These are phyloP conservation scores for Tetragonia tetragonoides DNA, from an alignment of 148 eudicot genomes.

Conservation along the genomic window DNA sequence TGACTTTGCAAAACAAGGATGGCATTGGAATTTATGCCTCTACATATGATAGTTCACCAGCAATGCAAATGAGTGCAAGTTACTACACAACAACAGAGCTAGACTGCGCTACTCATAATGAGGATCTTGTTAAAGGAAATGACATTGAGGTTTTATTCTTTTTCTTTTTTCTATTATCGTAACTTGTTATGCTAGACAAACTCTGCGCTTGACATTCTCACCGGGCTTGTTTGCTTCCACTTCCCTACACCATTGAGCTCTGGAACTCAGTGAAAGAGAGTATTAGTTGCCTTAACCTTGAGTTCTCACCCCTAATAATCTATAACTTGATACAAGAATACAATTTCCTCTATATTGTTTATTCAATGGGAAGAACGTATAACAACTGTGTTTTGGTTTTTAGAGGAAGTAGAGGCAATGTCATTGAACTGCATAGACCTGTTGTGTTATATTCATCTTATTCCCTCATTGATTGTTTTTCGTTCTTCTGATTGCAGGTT, in stretches of 20 bases:
- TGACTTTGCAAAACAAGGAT: constrained; percentile 57
- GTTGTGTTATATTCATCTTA: neutral
- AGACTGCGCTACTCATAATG: constrained; percentile 74
- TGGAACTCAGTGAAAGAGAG: neutral
- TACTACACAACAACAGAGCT: constrained; percentile 76
- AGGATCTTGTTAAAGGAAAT: constrained; percentile 73
- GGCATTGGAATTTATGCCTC: constrained; percentile 77
- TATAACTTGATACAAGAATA: neutral
- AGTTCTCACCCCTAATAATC: neutral
- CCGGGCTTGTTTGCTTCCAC: neutral
- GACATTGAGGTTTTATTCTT: constrained; percentile 60
- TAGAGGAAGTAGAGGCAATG: neutral
- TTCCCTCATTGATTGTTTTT: neutral
- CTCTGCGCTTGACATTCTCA: neutral
- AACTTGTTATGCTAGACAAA: neutral
- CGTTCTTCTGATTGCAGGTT: constrained; percentile 47
- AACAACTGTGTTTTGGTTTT: neutral
- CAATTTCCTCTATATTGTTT: neutral
- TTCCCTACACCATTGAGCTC: neutral
- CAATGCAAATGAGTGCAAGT: constrained; percentile 96
- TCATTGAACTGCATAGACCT: neutral
- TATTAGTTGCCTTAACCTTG: neutral
- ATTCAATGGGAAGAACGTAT: too few species aligned
- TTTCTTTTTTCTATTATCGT: neutral
- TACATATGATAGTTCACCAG: constrained; percentile 60